Percentiles rank a stretch among this genome's conserved stretches.
These are phyloP conservation scores for Bretschneidera sinensis DNA, from an alignment of 345 rosid species.

Conservation along the genomic window DNA sequence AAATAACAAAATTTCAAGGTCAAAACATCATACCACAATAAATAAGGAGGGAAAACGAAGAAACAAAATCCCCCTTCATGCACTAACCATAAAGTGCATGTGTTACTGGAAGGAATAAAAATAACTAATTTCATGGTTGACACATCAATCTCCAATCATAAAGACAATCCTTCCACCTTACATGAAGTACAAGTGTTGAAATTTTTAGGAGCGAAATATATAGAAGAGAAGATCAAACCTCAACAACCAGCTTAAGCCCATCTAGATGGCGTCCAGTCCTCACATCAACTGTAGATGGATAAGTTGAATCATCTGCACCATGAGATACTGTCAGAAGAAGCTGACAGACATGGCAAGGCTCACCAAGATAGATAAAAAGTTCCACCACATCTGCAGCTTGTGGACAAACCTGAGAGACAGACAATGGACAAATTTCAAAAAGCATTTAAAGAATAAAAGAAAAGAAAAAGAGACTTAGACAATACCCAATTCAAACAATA, in stretches of 20 bases:
- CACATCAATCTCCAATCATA: background rate
- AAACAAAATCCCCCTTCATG: no score
- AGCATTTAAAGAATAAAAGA: background rate
- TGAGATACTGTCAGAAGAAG: conserved; percentile 81
- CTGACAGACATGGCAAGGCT: conserved; percentile 97
- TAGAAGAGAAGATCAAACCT: conserved; percentile 51
- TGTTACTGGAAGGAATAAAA: no score
- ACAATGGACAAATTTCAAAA: conserved; percentile 1
- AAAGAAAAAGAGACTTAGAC: background rate
- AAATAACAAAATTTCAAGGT: no score
- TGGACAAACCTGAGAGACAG: conserved; percentile 65
- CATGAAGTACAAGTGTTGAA: conserved; percentile 5
- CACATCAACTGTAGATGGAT: conserved; percentile 81
- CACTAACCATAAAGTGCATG: no score
- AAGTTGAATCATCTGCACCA: conserved; percentile 89
- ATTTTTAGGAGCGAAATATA: conserved; percentile 2
- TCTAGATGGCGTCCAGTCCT: conserved; percentile 78
- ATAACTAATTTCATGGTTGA: background rate
- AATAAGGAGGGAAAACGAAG: no score
- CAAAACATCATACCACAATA: no score
- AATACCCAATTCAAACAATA: conserved; percentile 1
- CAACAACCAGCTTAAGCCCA: conserved; percentile 77
- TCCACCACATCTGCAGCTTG: conserved; percentile 85
- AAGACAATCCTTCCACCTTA: background rate
- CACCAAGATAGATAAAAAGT: conserved; percentile 77